phyloP scores from a whole-genome alignment of 257 asterid species.

The Linaria vulgaris region DNA sequence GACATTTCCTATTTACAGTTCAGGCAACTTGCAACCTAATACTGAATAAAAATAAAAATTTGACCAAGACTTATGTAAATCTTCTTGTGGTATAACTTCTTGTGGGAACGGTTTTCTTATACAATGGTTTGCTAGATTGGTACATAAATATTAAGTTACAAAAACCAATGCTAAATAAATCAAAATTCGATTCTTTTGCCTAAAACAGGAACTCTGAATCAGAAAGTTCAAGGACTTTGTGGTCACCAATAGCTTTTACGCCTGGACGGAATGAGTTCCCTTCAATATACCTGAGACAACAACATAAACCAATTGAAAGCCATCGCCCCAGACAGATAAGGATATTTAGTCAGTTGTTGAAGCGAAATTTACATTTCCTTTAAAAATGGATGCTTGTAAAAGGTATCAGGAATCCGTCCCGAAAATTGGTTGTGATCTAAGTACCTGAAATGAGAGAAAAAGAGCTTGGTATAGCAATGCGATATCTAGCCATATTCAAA shows the following conservation, averaged over 20 bases:
- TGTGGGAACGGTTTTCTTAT: constrained; percentile 1
- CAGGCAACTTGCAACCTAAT: constrained; percentile 24
- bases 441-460: constrained; percentile 56
- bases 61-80: not conserved
- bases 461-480: not conserved
- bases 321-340: not conserved
- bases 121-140: not conserved
- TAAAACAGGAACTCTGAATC: constrained; percentile 65
- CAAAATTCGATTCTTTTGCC: constrained; percentile 15
- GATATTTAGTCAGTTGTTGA: not conserved
- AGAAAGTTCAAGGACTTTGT: constrained; percentile 71
- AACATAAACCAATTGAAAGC: not conserved
- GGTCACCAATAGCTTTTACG: constrained; percentile 67
- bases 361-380: constrained; percentile 75
- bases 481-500: not conserved
- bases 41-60: not conserved
- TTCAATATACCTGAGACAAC: constrained; percentile 61
- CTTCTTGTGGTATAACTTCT: constrained; percentile 17
- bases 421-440: constrained; percentile 95
- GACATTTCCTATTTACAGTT: constrained; percentile 33
- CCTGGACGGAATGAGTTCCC: constrained; percentile 71
- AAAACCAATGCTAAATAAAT: not conserved
- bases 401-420: constrained; percentile 92
- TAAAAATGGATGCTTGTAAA: constrained; percentile 90
- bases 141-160: not conserved